phyloP scores from a whole-genome alignment of 2,329 filamentous ascomycete genomes.

The Clarireedia monteithiana region DNA sequence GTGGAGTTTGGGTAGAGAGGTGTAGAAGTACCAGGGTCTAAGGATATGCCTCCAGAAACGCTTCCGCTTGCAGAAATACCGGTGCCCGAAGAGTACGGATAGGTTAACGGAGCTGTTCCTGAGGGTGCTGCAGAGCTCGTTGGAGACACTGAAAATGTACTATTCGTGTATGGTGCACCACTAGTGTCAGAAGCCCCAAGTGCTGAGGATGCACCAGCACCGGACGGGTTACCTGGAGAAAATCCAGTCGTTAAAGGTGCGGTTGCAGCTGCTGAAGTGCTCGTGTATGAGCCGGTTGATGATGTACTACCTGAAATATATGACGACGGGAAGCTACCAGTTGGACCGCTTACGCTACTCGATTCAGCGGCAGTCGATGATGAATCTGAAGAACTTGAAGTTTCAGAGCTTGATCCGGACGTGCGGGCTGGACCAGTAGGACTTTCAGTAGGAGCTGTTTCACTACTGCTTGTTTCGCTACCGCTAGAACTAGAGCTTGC shows the following conservation, averaged over 20 bases:
- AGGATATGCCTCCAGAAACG: neutral
- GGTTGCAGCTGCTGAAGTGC: neutral
- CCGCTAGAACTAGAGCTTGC: neutral
- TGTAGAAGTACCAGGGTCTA: neutral
- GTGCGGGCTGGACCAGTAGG: neutral
- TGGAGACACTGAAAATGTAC: neutral
- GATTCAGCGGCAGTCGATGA: neutral
- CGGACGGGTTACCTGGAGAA: constrained; percentile 1
- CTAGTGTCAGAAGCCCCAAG: neutral
- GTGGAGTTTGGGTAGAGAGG: constrained; percentile 4
- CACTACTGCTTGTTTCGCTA: neutral
- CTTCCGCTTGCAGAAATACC: constrained; percentile 2
- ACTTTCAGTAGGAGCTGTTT: neutral
- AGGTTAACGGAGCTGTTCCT: constrained; percentile 1
- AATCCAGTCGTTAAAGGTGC: neutral
- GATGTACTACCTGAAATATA: neutral
- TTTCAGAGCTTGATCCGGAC: neutral
- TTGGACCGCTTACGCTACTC: neutral
- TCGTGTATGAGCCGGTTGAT: neutral
- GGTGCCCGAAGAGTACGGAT: neutral
- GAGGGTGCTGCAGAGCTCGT: neutral
- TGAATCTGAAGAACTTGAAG: neutral
- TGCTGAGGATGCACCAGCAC: neutral
- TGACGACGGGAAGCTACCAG: neutral
- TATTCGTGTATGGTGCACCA: neutral